Percentiles rank a stretch among this genome's conserved stretches.
These are phyloP conservation scores for Lachnum nothofagi DNA, from an alignment of 2,329 filamentous ascomycete species.

Conservation along the genomic window DNA sequence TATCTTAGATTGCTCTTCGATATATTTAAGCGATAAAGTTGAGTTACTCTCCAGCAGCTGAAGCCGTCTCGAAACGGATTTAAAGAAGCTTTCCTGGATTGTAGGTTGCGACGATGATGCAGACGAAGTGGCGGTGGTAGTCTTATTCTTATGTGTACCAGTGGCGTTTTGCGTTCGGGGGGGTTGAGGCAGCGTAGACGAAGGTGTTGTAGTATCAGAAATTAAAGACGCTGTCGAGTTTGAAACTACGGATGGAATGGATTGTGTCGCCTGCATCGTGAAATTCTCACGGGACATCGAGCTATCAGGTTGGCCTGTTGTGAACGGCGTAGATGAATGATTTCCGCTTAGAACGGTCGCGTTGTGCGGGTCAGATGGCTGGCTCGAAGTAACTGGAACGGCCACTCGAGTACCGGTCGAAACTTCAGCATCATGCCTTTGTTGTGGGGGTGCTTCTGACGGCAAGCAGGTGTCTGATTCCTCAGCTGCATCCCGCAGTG, in stretches of 20 bases:
- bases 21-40: constrained; percentile 87
- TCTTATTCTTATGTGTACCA: constrained; percentile 24
- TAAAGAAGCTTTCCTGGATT: constrained; percentile 97
- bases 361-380: neutral
- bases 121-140: constrained; percentile 37
- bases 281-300: neutral
- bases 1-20: constrained; percentile 90
- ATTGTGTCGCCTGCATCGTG: neutral
- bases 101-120: constrained; percentile 61
- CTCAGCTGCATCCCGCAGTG: constrained; percentile 1
- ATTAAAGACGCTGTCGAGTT: neutral
- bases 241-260: neutral
- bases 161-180: constrained; percentile 17
- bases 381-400: neutral
- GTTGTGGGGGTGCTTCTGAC: constrained; percentile 12
- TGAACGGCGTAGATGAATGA: neutral
- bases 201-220: neutral
- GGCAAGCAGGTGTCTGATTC: constrained; percentile 16
- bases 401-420: neutral
- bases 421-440: neutral
- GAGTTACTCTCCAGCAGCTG: constrained; percentile 89
- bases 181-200: constrained; percentile 5
- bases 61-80: constrained; percentile 87
- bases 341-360: no score
- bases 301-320: neutral